These are phyloP conservation scores for Hymenoscyphus fructigenus DNA, from an alignment of 2,329 filamentous ascomycete genomes.

Conservation along the genomic window DNA sequence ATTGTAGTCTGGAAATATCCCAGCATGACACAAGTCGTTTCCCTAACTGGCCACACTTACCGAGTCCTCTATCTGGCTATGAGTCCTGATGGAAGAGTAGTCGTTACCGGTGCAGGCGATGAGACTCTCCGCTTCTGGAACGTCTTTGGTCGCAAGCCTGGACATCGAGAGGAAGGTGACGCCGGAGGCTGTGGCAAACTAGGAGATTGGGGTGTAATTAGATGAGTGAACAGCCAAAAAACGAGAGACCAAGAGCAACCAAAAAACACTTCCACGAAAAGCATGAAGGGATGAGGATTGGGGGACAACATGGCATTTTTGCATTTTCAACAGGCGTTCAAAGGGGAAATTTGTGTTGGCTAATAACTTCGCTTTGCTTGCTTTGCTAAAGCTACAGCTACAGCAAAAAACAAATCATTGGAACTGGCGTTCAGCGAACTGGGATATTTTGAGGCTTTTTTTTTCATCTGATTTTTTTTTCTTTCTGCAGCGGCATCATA, in stretches of 20 bases:
- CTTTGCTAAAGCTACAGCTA: not conserved
- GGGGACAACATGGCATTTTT: not conserved
- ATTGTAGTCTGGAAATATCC: slow-evolving; percentile 99
- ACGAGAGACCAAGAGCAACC: too few relatives aligned
- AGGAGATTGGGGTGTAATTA: slow-evolving; percentile 81
- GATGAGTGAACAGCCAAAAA: slow-evolving; percentile 45
- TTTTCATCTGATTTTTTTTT: not conserved
- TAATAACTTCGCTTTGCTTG: not conserved
- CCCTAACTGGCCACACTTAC: slow-evolving; percentile 93
- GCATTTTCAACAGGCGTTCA: not conserved
- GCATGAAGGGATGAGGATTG: not conserved
- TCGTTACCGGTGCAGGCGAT: slow-evolving; percentile 94
- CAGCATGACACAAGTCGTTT: slow-evolving; percentile 94
- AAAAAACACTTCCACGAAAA: not conserved
- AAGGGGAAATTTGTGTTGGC: not conserved
- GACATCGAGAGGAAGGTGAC: slow-evolving; percentile 65
- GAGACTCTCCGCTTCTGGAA: slow-evolving; percentile 98
- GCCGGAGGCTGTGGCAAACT: slow-evolving; percentile 59
- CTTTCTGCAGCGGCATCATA: slow-evolving; percentile 1
- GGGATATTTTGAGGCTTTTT: not conserved
- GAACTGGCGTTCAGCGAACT: not conserved
- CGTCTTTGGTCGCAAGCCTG: slow-evolving; percentile 81
- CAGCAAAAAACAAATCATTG: not conserved
- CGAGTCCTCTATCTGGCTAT: slow-evolving; percentile 94
- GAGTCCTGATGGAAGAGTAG: slow-evolving; percentile 91